phyloP scores from a whole-genome alignment of 129 eudicot genomes.

The Heracleum sosnowskyi region DNA sequence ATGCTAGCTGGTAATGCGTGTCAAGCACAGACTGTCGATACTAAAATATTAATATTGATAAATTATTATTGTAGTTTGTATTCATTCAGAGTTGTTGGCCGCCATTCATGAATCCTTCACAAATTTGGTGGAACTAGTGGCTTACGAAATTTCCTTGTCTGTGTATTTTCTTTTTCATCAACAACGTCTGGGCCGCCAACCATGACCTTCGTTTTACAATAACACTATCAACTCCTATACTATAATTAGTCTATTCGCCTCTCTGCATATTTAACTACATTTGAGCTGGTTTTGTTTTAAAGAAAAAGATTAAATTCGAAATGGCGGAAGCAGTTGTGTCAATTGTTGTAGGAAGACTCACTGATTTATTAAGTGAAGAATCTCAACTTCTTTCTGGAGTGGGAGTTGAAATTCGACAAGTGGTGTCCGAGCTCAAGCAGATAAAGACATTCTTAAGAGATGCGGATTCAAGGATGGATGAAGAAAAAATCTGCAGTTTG shows the following conservation, averaged over 20 bases:
- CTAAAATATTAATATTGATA: too few species aligned
- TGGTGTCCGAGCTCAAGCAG: not conserved
- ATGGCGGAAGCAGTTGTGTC: constrained; percentile 10
- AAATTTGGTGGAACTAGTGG: too few species aligned
- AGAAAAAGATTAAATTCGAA: not conserved
- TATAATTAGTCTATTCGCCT: not conserved
- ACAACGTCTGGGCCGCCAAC: too few species aligned
- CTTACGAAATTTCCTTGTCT: too few species aligned
- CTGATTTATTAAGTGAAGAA: not conserved
- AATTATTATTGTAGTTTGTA: too few species aligned
- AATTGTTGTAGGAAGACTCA: not conserved
- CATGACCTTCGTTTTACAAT: too few species aligned
- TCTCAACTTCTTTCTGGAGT: not conserved
- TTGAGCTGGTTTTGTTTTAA: not conserved
- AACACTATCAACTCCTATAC: too few species aligned
- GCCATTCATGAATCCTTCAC: too few species aligned
- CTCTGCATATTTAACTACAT: not conserved
- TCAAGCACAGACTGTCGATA: too few species aligned
- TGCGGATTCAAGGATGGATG: not conserved
- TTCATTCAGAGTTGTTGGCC: too few species aligned
- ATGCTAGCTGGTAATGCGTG: too few species aligned
- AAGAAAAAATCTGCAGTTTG: not conserved
- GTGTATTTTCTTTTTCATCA: too few species aligned
- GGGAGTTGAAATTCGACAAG: not conserved
- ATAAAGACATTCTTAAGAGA: not conserved